phyloP scores from a whole-genome alignment of 495 filamentous ascomycete genomes.

The Penicillium coffeae region DNA sequence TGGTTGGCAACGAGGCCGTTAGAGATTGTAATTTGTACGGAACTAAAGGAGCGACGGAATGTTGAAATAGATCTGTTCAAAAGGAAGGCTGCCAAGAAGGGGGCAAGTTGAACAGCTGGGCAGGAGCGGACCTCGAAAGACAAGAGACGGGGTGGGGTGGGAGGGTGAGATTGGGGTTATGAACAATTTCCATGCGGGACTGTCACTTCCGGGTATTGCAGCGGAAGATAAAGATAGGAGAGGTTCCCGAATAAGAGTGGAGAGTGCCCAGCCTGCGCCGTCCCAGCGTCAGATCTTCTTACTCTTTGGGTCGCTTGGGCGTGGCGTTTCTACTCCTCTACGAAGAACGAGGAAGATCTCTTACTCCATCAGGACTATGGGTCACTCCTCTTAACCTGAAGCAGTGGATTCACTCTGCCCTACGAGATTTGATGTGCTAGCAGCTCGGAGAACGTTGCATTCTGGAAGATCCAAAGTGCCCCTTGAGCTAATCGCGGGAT shows the following conservation, averaged over 20 bases:
- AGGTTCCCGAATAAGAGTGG: constrained; percentile 7
- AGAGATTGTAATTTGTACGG: background rate
- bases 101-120: constrained; percentile 1
- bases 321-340: background rate
- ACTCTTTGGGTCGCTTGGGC: background rate
- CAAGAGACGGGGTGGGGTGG: constrained; percentile 6
- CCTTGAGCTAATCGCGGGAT: background rate
- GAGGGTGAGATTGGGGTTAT: constrained; percentile 13
- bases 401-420: background rate
- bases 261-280: background rate
- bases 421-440: background rate
- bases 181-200: constrained; percentile 7
- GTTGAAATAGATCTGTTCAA: background rate
- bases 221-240: constrained; percentile 14
- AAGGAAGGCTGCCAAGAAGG: constrained; percentile 11
- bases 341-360: background rate
- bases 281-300: background rate
- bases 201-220: constrained; percentile 3
- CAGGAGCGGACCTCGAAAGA: constrained; percentile 6
- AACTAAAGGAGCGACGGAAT: background rate
- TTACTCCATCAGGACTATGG: background rate
- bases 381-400: background rate
- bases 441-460: background rate
- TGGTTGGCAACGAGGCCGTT: background rate
- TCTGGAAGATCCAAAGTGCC: background rate